phyloP scores from a whole-genome alignment of 2,329 filamentous ascomycete genomes.

The Ophiostoma australiae region DNA sequence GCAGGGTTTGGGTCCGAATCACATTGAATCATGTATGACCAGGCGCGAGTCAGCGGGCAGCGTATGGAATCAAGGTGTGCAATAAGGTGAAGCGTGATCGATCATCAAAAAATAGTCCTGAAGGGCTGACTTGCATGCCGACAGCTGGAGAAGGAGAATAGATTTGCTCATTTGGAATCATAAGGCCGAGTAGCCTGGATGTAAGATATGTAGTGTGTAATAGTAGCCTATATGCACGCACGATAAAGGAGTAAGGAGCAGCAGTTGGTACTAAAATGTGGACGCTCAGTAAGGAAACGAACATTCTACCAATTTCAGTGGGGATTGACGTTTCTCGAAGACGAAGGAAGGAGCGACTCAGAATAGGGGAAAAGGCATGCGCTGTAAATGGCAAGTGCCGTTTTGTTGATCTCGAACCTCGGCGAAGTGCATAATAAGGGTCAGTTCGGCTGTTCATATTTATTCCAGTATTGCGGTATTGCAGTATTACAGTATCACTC shows the following conservation, averaged over 20 bases:
- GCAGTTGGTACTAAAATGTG: not conserved
- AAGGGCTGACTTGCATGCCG: not conserved
- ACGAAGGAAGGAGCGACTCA: not conserved
- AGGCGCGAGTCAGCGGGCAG: not conserved
- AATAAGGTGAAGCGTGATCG: not conserved
- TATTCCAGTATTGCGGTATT: not conserved
- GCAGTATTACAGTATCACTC: no score
- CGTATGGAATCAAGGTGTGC: conserved; percentile 5
- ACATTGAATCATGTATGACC: not conserved
- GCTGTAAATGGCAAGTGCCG: not conserved
- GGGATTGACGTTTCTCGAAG: not conserved
- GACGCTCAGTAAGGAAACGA: not conserved
- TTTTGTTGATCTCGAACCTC: not conserved
- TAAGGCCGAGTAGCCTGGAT: not conserved
- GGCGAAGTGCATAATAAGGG: not conserved
- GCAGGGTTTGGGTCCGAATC: not conserved
- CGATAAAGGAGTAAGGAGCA: not conserved
- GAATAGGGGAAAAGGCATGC: not conserved
- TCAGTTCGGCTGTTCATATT: not conserved
- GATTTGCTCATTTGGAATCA: not conserved
- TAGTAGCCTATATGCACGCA: not conserved
- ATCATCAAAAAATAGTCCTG: not conserved
- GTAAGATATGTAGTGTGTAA: not conserved
- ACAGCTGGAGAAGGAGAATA: not conserved
- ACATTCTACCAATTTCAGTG: not conserved